Percentiles rank a stretch among this genome's conserved stretches.
Evolutionary conservation across 768 basidiomycete genomes (phyloP).

Genomic region (Calocybe indica): DNA sequence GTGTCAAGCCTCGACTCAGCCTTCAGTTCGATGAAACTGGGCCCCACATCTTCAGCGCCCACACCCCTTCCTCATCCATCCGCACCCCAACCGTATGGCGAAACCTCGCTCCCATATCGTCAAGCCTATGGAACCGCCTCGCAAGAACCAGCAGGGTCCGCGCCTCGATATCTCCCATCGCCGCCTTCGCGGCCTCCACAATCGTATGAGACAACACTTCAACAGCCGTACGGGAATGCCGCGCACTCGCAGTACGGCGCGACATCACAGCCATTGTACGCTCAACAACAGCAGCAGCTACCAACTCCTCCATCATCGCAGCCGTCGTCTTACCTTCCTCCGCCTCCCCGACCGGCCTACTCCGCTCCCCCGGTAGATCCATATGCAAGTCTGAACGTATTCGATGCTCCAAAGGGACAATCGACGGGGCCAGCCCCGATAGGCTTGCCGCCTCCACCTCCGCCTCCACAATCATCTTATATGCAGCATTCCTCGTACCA

Average conservation of each 20-base stretch:
- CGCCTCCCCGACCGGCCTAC: conserved; percentile 25
- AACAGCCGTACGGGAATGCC: conserved; percentile 8
- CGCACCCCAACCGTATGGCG: conserved; percentile 10
- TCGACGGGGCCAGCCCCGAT: conserved; percentile 1
- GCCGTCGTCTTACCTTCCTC: not conserved
- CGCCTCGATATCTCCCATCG: conserved; percentile 12
- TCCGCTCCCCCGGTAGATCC: conserved; percentile 21
- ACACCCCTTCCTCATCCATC: conserved; percentile 13
- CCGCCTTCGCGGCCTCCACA: conserved; percentile 14
- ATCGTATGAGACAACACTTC: conserved; percentile 11
- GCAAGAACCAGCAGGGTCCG: conserved; percentile 14
- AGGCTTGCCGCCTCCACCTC: conserved; percentile 5
- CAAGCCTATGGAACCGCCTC: conserved; percentile 7
- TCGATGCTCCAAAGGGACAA: conserved; percentile 13
- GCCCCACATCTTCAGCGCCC: conserved; percentile 15
- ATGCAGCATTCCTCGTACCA: conserved; percentile 1
- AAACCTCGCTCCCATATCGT: conserved; percentile 15
- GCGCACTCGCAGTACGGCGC: conserved; percentile 5
- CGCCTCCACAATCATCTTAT: conserved; percentile 2
- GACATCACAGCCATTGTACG: conserved; percentile 15
- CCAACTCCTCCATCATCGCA: conserved; percentile 16
- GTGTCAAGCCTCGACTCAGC: conserved; percentile 12
- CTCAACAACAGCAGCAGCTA: conserved; percentile 12
- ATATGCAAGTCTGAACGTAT: conserved; percentile 30
- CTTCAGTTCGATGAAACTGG: conserved; percentile 7